Evolutionary conservation across 495 filamentous ascomycete genomes (phyloP).

Genomic region (Aspergillus kassunensis): DNA sequence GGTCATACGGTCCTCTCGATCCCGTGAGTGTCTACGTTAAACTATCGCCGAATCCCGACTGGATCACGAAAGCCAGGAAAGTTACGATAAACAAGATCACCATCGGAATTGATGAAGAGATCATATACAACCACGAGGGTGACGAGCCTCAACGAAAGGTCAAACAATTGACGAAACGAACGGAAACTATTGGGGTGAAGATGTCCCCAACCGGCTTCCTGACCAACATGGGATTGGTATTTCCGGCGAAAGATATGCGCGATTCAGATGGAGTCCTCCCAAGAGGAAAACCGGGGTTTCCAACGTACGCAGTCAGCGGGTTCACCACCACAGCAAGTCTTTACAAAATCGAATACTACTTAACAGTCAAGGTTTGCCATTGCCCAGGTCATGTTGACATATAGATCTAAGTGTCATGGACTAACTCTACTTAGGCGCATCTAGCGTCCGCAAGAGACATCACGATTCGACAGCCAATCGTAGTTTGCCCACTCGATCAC

Average conservation of each 20-base stretch:
- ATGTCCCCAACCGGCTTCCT: conserved; percentile 84
- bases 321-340: conserved; percentile 93
- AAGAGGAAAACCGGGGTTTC: conserved; percentile 79
- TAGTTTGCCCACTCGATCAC: conserved; percentile 93
- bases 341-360: conserved; percentile 97
- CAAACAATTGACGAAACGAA: conserved; percentile 79
- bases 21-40: conserved; percentile 95
- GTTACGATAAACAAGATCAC: conserved; percentile 95
- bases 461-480: conserved; percentile 83
- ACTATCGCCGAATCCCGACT: conserved; percentile 85
- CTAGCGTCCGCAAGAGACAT: conserved; percentile 91
- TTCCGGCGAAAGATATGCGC: conserved; percentile 84
- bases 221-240: conserved; percentile 85
- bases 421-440: conserved; percentile 60
- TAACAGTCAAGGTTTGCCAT: conserved; percentile 79
- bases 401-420: background rate
- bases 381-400: no score
- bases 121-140: conserved; percentile 96
- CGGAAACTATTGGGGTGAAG: conserved; percentile 74
- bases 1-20: conserved; percentile 95
- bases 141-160: conserved; percentile 90
- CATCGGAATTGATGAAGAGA: conserved; percentile 92
- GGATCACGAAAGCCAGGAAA: conserved; percentile 81
- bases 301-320: conserved; percentile 78
- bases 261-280: conserved; percentile 87